These are phyloP conservation scores for Chimonanthus praecox DNA, from an alignment of 164 flowering plant genomes.

Conservation along the genomic window DNA sequence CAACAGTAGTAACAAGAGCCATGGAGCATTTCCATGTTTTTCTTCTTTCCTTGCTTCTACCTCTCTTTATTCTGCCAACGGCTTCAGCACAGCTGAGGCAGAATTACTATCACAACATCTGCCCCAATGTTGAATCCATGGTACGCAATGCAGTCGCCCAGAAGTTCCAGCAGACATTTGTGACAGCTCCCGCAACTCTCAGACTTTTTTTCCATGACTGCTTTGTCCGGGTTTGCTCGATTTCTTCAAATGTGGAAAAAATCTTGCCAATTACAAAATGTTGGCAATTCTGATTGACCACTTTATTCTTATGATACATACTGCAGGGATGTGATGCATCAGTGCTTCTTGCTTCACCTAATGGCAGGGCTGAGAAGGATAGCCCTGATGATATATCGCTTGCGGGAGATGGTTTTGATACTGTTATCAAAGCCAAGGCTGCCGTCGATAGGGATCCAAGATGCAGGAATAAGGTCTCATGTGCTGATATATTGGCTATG, in stretches of 20 bases:
- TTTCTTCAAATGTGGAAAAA: neutral
- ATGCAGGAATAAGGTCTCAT: conserved; percentile 42
- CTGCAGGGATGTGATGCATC: conserved; percentile 50
- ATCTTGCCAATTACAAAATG: too few species aligned
- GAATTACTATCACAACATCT: conserved; percentile 20
- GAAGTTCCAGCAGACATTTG: conserved; percentile 30
- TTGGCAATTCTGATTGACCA: neutral
- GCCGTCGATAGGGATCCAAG: conserved; percentile 36
- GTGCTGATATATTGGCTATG: conserved; percentile 51
- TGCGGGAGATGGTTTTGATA: conserved; percentile 56
- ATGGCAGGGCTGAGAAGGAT: conserved; percentile 32
- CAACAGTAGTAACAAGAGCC: neutral
- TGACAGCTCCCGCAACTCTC: conserved; percentile 35
- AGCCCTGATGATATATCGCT: conserved; percentile 39
- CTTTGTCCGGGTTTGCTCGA: conserved; percentile 24
- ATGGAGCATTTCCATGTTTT: neutral
- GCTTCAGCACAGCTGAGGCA: conserved; percentile 25
- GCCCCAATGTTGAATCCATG: conserved; percentile 29
- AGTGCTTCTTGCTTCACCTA: conserved; percentile 20
- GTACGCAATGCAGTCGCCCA: conserved; percentile 22
- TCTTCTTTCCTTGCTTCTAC: conserved; percentile 5
- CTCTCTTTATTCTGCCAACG: conserved; percentile 1
- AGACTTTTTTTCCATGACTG: conserved; percentile 40
- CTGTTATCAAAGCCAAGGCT: conserved; percentile 50
- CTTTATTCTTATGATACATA: neutral